Percentiles rank a stretch among this genome's conserved stretches.
phyloP scores from a whole-genome alignment of 495 filamentous ascomycete genomes.

The Podospora pseudopauciseta region DNA sequence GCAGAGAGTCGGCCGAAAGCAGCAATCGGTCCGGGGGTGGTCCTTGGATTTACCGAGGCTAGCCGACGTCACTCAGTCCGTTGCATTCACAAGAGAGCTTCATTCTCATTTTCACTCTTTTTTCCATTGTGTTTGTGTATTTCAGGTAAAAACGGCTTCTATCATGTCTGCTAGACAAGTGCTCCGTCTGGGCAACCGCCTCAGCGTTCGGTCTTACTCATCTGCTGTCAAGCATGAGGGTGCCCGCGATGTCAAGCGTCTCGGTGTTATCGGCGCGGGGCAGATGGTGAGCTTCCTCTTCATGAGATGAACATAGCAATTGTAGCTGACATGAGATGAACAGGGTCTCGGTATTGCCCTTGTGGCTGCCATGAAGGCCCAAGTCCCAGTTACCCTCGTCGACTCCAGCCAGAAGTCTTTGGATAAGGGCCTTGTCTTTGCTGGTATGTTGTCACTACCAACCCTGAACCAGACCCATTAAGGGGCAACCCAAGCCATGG shows the following conservation, averaged over 20 bases:
- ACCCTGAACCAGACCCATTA: neutral
- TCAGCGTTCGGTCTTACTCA: conserved; percentile 54
- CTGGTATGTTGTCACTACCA: conserved; percentile 51
- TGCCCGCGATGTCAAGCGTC: conserved; percentile 74
- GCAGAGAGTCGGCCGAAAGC: neutral
- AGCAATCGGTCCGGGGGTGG: neutral
- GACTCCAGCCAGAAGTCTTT: conserved; percentile 84
- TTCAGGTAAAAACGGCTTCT: conserved; percentile 32
- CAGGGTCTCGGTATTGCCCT: conserved; percentile 95
- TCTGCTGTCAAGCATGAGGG: conserved; percentile 33
- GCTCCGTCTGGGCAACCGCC: conserved; percentile 34
- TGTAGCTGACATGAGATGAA: neutral
- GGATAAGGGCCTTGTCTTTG: conserved; percentile 87
- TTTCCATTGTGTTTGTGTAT: neutral
- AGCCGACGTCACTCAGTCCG: conserved; percentile 10
- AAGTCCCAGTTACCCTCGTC: conserved; percentile 80
- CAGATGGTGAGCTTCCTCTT: conserved; percentile 68
- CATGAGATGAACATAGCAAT: conserved; percentile 1
- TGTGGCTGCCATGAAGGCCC: conserved; percentile 81
- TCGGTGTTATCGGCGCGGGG: conserved; percentile 92
- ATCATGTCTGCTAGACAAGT: conserved; percentile 32
- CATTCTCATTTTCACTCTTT: neutral
- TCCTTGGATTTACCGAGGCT: conserved; percentile 5
- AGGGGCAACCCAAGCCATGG: neutral
- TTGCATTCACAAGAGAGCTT: conserved; percentile 1